These are phyloP conservation scores for Phytophthora syringae DNA, from an alignment of 352 stramenopile species.

Conservation along the genomic window DNA sequence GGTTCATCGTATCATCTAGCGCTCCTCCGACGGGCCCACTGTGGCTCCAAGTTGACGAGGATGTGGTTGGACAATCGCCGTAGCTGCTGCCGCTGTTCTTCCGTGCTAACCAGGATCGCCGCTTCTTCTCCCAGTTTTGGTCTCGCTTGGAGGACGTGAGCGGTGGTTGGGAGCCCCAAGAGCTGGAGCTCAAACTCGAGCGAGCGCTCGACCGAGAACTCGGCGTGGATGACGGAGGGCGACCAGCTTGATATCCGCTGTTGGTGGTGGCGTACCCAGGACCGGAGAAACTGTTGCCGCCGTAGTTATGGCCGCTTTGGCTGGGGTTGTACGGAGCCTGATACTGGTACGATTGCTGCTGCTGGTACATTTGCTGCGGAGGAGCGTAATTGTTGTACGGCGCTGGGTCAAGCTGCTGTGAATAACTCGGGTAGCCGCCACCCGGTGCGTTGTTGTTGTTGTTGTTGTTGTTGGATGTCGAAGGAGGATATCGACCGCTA, in stretches of 20 bases:
- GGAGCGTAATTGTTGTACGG: slow-evolving; percentile 18
- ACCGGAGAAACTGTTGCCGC: slow-evolving; percentile 19
- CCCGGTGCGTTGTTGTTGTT: slow-evolving; percentile 18
- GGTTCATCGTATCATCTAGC: slow-evolving; percentile 27
- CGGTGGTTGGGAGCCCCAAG: slow-evolving; percentile 57
- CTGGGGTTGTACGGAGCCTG: slow-evolving; percentile 20
- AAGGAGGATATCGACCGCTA: slow-evolving; percentile 19
- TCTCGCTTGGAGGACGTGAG: slow-evolving; percentile 81
- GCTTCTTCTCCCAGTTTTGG: slow-evolving; percentile 86
- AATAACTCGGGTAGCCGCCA: slow-evolving; percentile 14
- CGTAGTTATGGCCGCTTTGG: slow-evolving; percentile 17
- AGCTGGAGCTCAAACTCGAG: slow-evolving; percentile 36
- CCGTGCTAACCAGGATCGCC: slow-evolving; percentile 66
- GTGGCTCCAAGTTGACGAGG: slow-evolving; percentile 27
- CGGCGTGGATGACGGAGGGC: slow-evolving; percentile 24
- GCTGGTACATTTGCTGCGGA: slow-evolving; percentile 17
- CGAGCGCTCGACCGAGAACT: slow-evolving; percentile 23
- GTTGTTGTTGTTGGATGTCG: slow-evolving; percentile 8
- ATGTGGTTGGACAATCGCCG: slow-evolving; percentile 8
- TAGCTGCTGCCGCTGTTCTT: slow-evolving; percentile 44
- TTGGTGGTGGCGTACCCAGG: slow-evolving; percentile 21
- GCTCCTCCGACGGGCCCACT: not conserved
- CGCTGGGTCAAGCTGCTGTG: not conserved
- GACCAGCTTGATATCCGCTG: slow-evolving; percentile 14
- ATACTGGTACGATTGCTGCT: slow-evolving; percentile 34